Percentiles rank a stretch among this genome's conserved stretches.
These are phyloP conservation scores for Aspergillus saccharolyticus DNA, from an alignment of 495 filamentous ascomycete species.

Conservation along the genomic window DNA sequence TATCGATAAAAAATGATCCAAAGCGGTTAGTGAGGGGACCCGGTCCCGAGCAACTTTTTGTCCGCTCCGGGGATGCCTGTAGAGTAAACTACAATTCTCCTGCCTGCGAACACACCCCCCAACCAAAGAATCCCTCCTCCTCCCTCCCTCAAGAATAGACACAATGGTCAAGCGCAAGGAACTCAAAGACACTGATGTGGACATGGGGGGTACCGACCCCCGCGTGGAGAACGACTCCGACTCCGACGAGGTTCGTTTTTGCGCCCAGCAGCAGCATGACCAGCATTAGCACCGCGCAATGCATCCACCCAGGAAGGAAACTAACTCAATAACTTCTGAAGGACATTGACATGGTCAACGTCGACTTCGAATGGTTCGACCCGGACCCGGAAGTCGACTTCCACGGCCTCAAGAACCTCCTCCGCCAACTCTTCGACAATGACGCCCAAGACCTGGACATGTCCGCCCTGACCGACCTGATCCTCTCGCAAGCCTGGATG, in stretches of 20 bases:
- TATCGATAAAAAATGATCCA: background rate
- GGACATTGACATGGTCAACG: slow-evolving; percentile 87
- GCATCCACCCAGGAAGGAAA: background rate
- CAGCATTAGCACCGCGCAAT: background rate
- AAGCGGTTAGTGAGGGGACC: slow-evolving; percentile 2
- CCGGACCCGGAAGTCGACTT: slow-evolving; percentile 87
- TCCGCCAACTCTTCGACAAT: slow-evolving; percentile 90
- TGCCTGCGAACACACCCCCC: too few species aligned
- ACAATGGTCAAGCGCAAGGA: slow-evolving; percentile 52
- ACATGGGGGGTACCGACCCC: slow-evolving; percentile 37
- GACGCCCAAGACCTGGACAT: slow-evolving; percentile 82
- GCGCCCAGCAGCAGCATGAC: background rate
- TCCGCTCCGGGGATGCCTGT: background rate
- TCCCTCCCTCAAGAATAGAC: too few species aligned
- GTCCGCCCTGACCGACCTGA: slow-evolving; percentile 78
- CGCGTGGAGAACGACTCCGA: slow-evolving; percentile 23
- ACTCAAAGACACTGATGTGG: slow-evolving; percentile 39
- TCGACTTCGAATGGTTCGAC: slow-evolving; percentile 98
- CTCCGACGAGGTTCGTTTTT: slow-evolving; percentile 39
- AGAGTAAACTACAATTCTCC: background rate
- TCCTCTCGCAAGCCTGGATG: slow-evolving; percentile 80
- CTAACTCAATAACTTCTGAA: slow-evolving; percentile 26
- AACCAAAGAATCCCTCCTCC: too few species aligned
- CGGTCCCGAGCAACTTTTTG: background rate
- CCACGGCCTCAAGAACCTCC: slow-evolving; percentile 84